Conservation (phyloP, 768 basidiomycete genomes). For the Obba rivulosa region DNA sequence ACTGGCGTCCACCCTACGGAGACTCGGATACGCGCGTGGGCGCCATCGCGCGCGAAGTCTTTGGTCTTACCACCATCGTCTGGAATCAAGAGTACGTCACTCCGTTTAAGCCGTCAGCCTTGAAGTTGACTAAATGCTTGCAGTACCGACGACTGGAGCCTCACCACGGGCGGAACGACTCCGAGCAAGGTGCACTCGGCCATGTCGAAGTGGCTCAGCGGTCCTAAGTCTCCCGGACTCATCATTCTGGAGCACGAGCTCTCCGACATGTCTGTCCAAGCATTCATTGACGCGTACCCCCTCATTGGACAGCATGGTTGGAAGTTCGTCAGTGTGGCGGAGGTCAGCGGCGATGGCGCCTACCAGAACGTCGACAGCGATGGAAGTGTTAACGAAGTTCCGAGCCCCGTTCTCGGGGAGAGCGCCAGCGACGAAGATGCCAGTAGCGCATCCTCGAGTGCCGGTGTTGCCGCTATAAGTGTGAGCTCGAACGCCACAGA, state of each 20-base stretch:
- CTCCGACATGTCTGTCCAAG: conserved; percentile 48
- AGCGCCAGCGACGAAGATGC: conserved; percentile 3
- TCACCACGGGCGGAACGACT: conserved; percentile 42
- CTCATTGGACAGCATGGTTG: conserved; percentile 65
- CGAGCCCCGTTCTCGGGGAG: conserved; percentile 3
- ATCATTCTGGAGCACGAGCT: conserved; percentile 85
- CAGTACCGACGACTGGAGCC: conserved; percentile 76
- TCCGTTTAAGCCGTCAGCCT: background rate
- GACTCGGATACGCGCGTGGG: conserved; percentile 80
- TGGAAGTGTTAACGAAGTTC: conserved; percentile 3
- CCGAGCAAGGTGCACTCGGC: conserved; percentile 37
- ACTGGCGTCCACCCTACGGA: conserved; percentile 88
- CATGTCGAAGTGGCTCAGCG: conserved; percentile 56
- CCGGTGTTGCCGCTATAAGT: too few relatives aligned
- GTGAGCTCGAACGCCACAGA: background rate
- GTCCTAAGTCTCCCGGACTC: conserved; percentile 72
- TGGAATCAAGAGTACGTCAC: conserved; percentile 83
- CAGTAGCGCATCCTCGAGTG: background rate
- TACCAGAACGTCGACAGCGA: conserved; percentile 18
- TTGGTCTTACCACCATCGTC: conserved; percentile 76
- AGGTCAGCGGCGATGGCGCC: conserved; percentile 17
- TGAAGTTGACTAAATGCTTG: background rate
- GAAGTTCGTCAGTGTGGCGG: conserved; percentile 55
- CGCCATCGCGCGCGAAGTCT: conserved; percentile 82
- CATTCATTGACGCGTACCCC: conserved; percentile 65